These are phyloP conservation scores for Areca catechu DNA, from an alignment of 176 grass and related monocot species.

Conservation along the genomic window DNA sequence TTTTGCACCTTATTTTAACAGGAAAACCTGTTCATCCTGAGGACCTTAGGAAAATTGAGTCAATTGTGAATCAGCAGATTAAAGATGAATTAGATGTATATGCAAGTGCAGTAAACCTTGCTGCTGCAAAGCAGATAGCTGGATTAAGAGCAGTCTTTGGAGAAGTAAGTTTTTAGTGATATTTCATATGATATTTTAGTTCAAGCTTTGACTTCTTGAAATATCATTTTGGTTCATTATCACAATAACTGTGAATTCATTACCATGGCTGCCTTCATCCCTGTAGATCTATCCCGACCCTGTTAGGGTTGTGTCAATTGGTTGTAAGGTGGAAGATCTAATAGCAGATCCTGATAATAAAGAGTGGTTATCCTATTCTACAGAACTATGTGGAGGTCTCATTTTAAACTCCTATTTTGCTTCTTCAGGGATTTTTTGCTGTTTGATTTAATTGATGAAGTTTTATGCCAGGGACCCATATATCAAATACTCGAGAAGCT, in stretches of 20 bases:
- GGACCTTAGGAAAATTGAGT: conserved; percentile 90
- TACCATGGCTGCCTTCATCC: neutral
- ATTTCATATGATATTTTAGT: neutral
- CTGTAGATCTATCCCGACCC: conserved; percentile 80
- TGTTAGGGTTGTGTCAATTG: conserved; percentile 79
- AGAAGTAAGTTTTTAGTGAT: conserved; percentile 35
- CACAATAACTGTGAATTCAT: neutral
- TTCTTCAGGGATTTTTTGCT: neutral
- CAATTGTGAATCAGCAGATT: conserved; percentile 91
- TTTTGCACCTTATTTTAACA: conserved; percentile 20
- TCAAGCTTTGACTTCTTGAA: no score
- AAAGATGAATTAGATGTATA: conserved; percentile 71
- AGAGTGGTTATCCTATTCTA: conserved; percentile 84
- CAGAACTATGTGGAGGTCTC: conserved; percentile 81
- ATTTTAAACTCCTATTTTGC: neutral
- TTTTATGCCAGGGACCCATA: conserved; percentile 65
- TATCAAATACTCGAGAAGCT: conserved; percentile 70
- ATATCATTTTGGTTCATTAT: no score
- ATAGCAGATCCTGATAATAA: conserved; percentile 56
- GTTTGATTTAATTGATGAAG: conserved; percentile 9
- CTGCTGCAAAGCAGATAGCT: conserved; percentile 56
- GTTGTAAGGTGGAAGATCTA: conserved; percentile 72
- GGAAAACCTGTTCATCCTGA: conserved; percentile 89
- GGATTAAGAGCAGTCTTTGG: conserved; percentile 85
- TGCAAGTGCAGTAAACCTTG: conserved; percentile 60